Base-by-base conservation (phyloP, 129 eudicot genomes). In the Ambrosia artemisiifolia region DNA sequence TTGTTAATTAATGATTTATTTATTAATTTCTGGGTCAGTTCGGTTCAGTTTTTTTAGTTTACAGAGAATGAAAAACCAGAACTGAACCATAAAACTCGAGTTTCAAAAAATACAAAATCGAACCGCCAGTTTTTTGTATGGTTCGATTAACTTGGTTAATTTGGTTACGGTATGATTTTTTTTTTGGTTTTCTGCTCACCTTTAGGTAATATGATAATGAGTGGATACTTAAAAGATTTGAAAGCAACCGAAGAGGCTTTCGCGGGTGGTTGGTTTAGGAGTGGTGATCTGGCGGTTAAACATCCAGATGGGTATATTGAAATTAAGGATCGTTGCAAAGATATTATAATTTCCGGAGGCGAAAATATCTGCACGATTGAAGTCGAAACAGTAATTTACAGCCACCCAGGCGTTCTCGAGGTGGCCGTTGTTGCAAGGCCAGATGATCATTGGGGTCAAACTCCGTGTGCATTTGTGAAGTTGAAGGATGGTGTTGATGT, bases 401-500 rank as follows among this genome's bases (percentile, higher is more conserved):
- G 72, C 11, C 79, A 75, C 51, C 79, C 79, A 3, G 53, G 11
- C 12, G 79, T 75, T 19, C 49, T 75, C 4, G 79, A 75, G 40
- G 79, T 67, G 11, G 79, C 79, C 2, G 72, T 75, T 3, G 79
- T 75, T 17, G 79, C 72, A 3, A 61, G 72, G 1, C 66, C 79
- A 1, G 65, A 75, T 65, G 79, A 63, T 16, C 73, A 65, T 53
- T 76, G 80, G 80, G 75, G 80, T 0, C 67, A 76, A 18, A 51
- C 73, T 12, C 77, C 84, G 0, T 80, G 78, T 70, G 85, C 85
- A 2, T 81, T 81, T 64, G 72, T 81, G 64, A 63, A 63, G 70
- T 47, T 81, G 54, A 70, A 75, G 28, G 76, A 69, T 28, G 74
- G 74, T 16, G 13, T 11, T 50, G 61, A 44, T 16, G 76, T 71